Evolutionary conservation across 768 basidiomycete species (phyloP).

Genomic region (Pleurotus tuber-regium): DNA sequence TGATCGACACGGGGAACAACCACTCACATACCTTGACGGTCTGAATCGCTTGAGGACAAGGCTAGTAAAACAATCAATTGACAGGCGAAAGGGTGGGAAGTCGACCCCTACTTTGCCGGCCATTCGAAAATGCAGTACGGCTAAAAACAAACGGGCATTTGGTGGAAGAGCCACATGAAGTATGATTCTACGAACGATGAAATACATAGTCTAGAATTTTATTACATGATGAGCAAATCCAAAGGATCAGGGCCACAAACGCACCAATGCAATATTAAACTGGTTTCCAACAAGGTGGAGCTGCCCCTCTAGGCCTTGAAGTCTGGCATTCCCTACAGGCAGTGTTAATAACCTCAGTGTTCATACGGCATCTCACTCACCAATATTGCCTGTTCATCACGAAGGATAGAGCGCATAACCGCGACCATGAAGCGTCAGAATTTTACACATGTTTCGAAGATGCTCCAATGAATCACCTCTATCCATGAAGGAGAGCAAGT

Average conservation of each 20-base stretch:
- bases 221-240: too few species aligned
- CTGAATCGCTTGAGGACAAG: constrained; percentile 60
- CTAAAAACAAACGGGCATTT: constrained; percentile 20
- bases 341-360: too few species aligned
- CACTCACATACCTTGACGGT: constrained; percentile 49
- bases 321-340: constrained; percentile 56
- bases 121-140: constrained; percentile 66
- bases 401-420: too few species aligned
- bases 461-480: constrained; percentile 35
- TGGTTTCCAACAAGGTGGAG: constrained; percentile 54
- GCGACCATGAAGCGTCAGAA: too few species aligned
- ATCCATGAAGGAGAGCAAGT: constrained; percentile 63
- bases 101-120: constrained; percentile 55
- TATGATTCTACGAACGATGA: constrained; percentile 48
- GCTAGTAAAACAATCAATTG: constrained; percentile 23
- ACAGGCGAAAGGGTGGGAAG: neutral
- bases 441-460: too few species aligned
- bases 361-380: constrained; percentile 27
- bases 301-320: constrained; percentile 58
- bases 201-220: constrained; percentile 58
- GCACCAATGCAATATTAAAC: constrained; percentile 66
- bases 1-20: neutral
- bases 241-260: constrained; percentile 11
- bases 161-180: neutral
- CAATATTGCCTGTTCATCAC: constrained; percentile 66